Percentiles rank a stretch among this genome's conserved stretches.
Evolutionary conservation across 768 basidiomycete genomes (phyloP).

Genomic region (Mycena alexandri): DNA sequence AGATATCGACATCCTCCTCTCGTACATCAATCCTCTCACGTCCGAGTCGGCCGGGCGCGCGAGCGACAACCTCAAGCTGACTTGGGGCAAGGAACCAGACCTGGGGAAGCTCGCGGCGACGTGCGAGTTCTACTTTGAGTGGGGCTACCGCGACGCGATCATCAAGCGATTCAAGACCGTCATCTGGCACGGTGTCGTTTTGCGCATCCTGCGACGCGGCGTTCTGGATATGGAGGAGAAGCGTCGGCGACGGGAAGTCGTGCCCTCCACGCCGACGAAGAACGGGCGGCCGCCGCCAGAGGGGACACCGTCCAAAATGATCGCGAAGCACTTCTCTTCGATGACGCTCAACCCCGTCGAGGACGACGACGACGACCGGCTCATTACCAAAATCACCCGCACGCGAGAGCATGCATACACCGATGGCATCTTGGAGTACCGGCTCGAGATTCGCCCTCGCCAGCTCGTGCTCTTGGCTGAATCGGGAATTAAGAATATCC

Average conservation of each 20-base stretch:
- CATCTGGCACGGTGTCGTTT: conserved; percentile 81
- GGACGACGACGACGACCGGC: conserved; percentile 52
- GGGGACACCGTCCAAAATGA: conserved; percentile 69
- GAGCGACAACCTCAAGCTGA: conserved; percentile 51
- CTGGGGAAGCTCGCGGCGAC: conserved; percentile 78
- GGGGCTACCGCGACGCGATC: conserved; percentile 88
- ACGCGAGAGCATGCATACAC: conserved; percentile 77
- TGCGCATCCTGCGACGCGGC: conserved; percentile 77
- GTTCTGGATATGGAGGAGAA: conserved; percentile 63
- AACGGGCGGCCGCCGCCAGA: conserved; percentile 41
- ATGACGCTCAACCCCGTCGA: conserved; percentile 54
- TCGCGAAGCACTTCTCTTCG: conserved; percentile 67
- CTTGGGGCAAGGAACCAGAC: conserved; percentile 72
- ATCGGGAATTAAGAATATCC: conserved; percentile 73
- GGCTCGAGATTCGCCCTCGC: conserved; percentile 79
- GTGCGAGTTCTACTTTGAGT: conserved; percentile 93
- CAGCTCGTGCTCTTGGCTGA: conserved; percentile 75
- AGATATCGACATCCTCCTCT: conserved; percentile 76
- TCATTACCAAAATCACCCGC: conserved; percentile 77
- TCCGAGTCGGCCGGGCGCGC: conserved; percentile 68
- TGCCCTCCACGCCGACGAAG: conserved; percentile 55
- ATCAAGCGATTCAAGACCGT: conserved; percentile 87
- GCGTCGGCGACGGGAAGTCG: not conserved
- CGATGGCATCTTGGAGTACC: conserved; percentile 81
- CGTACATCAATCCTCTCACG: conserved; percentile 84